Evolutionary conservation across 2,329 filamentous ascomycete species (phyloP).

Genomic region (Ophidiomyces ophidiicola): DNA sequence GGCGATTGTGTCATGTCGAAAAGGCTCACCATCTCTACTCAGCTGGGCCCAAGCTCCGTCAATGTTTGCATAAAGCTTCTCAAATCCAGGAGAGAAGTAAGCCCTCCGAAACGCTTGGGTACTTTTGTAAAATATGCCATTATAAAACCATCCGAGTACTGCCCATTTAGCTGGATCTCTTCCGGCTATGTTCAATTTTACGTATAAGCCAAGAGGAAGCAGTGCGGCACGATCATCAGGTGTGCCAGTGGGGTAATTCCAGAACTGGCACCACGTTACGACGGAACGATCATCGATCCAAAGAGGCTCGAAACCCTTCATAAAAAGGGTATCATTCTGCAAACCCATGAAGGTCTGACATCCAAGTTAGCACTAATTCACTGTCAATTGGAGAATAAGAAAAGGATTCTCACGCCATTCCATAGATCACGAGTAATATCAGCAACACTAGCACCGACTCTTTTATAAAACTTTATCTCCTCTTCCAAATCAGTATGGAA

Average conservation of each 20-base stretch:
- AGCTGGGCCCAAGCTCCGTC: constrained; percentile 8
- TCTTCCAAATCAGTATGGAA: constrained; percentile 21
- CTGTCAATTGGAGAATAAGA: neutral
- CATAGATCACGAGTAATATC: constrained; percentile 19
- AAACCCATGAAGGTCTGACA: constrained; percentile 14
- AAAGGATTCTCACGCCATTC: constrained; percentile 14
- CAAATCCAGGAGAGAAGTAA: constrained; percentile 4
- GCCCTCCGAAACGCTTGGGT: constrained; percentile 6
- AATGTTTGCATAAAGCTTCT: constrained; percentile 6
- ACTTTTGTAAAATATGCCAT: constrained; percentile 7
- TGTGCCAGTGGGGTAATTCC: constrained; percentile 2
- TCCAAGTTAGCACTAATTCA: neutral
- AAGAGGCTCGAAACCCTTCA: constrained; percentile 20
- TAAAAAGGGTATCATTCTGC: constrained; percentile 12
- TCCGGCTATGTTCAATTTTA: constrained; percentile 6
- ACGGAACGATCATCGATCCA: constrained; percentile 19
- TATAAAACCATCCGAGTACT: constrained; percentile 8
- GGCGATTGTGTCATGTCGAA: constrained; percentile 2
- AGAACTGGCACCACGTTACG: constrained; percentile 19
- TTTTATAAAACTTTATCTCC: constrained; percentile 12
- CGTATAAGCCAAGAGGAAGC: constrained; percentile 5
- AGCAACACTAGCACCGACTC: constrained; percentile 15
- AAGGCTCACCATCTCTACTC: neutral
- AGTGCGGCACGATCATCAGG: constrained; percentile 8
- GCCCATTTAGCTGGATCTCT: constrained; percentile 9